Evolutionary conservation across 257 asterid genomes (phyloP).

Genomic region (Solanum etuberosum): DNA sequence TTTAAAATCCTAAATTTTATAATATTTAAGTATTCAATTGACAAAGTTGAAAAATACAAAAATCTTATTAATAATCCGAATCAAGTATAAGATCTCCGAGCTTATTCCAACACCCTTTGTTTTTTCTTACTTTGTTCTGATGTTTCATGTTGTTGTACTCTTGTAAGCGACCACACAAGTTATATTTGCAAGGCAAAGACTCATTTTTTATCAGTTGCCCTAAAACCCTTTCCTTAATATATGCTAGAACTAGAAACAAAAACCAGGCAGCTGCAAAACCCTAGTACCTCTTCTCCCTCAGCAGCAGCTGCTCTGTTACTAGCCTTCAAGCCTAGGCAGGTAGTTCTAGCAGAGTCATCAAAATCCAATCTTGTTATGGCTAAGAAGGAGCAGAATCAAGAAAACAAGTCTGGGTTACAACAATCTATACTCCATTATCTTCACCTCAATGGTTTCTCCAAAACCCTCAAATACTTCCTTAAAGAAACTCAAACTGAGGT

Average conservation of each 20-base stretch:
- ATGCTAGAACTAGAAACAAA: not conserved
- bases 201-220: constrained; percentile 19
- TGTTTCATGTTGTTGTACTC: no score
- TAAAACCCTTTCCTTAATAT: not conserved
- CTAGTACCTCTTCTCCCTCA: not conserved
- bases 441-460: constrained; percentile 12
- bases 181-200: not conserved
- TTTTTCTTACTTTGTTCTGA: no score
- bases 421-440: constrained; percentile 16
- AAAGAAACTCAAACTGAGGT: constrained; percentile 27
- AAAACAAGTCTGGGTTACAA: constrained; percentile 4
- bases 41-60: no score
- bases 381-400: constrained; percentile 2
- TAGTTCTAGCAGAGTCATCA: constrained; percentile 13
- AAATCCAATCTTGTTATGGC: not conserved
- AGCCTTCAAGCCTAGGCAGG: constrained; percentile 26
- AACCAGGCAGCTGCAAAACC: not conserved
- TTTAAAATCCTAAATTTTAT: no score
- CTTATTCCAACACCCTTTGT: no score
- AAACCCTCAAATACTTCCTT: constrained; percentile 18
- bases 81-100: no score
- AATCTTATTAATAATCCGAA: no score
- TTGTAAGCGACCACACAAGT: not conserved
- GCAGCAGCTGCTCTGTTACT: not conserved
- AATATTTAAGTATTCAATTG: no score